A percentile compares a stretch with the other conserved stretches of the same genome.
Evolutionary conservation across 176 grass and related monocot species (phyloP).

Genomic region (Hsuehochloa calcarea): DNA sequence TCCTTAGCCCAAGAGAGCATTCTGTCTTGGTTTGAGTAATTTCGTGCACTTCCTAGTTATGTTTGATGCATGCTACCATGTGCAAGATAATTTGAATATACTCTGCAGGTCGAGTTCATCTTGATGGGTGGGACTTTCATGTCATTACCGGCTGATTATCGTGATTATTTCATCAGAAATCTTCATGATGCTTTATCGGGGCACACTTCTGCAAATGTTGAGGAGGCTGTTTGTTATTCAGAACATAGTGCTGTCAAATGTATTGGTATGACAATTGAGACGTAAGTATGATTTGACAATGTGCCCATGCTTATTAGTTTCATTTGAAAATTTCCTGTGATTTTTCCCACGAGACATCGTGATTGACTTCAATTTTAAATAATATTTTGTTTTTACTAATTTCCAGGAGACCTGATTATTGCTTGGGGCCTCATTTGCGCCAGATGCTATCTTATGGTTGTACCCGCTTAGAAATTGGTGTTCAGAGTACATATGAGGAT

Average conservation of each 20-base stretch:
- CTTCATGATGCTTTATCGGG: conserved; percentile 94
- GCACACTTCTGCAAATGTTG: conserved; percentile 94
- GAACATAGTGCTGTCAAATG: conserved; percentile 93
- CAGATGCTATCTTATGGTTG: conserved; percentile 98
- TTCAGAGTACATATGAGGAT: conserved; percentile 98
- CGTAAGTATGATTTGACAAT: conserved; percentile 48
- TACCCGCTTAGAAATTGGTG: conserved; percentile 95
- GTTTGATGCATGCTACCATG: background rate
- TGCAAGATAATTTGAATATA: conserved; percentile 15
- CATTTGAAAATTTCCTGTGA: background rate
- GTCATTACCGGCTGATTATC: conserved; percentile 88
- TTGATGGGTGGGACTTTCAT: conserved; percentile 99
- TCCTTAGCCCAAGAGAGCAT: background rate
- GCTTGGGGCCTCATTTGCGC: conserved; percentile 81
- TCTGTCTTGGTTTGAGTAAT: background rate
- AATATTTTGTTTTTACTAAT: background rate
- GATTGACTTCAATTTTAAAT: conserved; percentile 21
- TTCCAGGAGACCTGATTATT: conserved; percentile 98
- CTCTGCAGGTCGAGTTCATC: conserved; percentile 82
- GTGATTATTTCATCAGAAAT: conserved; percentile 98
- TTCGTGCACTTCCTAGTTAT: background rate
- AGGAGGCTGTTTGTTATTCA: conserved; percentile 96
- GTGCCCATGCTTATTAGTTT: background rate
- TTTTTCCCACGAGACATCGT: conserved; percentile 23
- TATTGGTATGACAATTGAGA: conserved; percentile 99